Base-by-base conservation (phyloP, 2,329 filamentous ascomycete species). In the Fusarium sp. region DNA sequence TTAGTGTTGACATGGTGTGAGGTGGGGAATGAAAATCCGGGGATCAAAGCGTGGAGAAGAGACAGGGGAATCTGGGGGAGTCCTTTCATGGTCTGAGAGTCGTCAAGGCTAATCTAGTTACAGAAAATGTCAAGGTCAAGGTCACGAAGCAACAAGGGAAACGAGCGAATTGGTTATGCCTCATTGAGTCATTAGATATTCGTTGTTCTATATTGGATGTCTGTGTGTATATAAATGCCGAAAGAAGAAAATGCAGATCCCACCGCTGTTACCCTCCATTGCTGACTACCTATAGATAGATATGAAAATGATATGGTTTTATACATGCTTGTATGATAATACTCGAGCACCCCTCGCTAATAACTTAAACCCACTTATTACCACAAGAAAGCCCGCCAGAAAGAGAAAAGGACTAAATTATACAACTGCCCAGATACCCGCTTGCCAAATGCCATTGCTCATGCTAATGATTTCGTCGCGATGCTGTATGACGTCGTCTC, bases 11-110 rank as follows among this genome's bases (percentile, higher is more conserved):
- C 31, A 62, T 62, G 52, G 62, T 52, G 56, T 53, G 55, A 65
- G 52, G 68, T 64, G 54, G 69, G 50, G 54, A 60, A 54, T 57
- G 60, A 72, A 73, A 74, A 74, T 72, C 71, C 39, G 68, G 71
- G 68, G 71, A 54, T 46, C 54, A 60, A 62, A 62, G 38, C 64
- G 52, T 68, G 67, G 52, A 71, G 62, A 53, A 68, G 6, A 39
- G 27, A 54, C 42, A 65, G 52, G 25, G 55, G 35, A 45, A 54
- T n/a, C 59, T 25, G 71, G 65, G 68, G 50, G 54, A 46, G 49
- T 49, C 54, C 25, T 58, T 47, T 25, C n/a, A 49, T 35, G 61
- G 47, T 50, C 45, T 66, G 15, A 50, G 55, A 54, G 46, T 47
- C 62, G 55, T 38, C 45, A 18, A 45, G 54, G 55, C 53, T 68